These are phyloP conservation scores for Cladophialophora exuberans DNA, from an alignment of 2,329 filamentous ascomycete species.

Conservation along the genomic window DNA sequence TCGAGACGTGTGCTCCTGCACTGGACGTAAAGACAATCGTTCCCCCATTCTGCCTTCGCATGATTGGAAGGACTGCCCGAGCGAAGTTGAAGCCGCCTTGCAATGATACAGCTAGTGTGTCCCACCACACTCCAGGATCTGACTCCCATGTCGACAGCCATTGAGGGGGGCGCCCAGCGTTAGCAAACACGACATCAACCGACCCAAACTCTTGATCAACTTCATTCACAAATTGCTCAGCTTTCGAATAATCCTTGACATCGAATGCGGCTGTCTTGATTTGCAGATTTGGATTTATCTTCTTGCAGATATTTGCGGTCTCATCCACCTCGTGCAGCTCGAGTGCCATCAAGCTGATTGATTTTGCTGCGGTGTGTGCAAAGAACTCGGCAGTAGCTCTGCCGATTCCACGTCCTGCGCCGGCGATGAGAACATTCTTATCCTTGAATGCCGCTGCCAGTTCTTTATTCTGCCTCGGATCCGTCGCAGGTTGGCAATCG, in stretches of 20 bases:
- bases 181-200: constrained; percentile 50
- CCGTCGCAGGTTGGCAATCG: constrained; percentile 25
- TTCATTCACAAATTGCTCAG: constrained; percentile 39
- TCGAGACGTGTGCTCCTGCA: constrained; percentile 25
- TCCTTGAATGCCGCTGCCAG: constrained; percentile 31
- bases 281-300: constrained; percentile 18
- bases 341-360: constrained; percentile 26
- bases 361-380: constrained; percentile 22
- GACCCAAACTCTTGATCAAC: constrained; percentile 47
- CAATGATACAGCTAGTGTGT: constrained; percentile 27
- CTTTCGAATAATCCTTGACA: constrained; percentile 47
- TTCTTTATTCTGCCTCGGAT: constrained; percentile 25
- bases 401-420: constrained; percentile 60
- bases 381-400: constrained; percentile 58
- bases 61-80: constrained; percentile 25
- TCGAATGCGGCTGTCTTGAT: constrained; percentile 26
- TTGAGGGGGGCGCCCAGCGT: constrained; percentile 41
- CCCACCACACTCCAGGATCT: constrained; percentile 29
- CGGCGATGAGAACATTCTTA: constrained; percentile 57
- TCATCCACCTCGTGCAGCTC: constrained; percentile 27
- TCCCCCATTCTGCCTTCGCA: constrained; percentile 26
- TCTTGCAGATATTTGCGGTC: constrained; percentile 24
- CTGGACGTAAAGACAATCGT: constrained; percentile 30
- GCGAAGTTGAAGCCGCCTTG: constrained; percentile 31
- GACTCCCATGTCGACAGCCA: constrained; percentile 27